Base-by-base conservation (phyloP, 108 stramenopile species). In the Nannochloropsis salina region DNA sequence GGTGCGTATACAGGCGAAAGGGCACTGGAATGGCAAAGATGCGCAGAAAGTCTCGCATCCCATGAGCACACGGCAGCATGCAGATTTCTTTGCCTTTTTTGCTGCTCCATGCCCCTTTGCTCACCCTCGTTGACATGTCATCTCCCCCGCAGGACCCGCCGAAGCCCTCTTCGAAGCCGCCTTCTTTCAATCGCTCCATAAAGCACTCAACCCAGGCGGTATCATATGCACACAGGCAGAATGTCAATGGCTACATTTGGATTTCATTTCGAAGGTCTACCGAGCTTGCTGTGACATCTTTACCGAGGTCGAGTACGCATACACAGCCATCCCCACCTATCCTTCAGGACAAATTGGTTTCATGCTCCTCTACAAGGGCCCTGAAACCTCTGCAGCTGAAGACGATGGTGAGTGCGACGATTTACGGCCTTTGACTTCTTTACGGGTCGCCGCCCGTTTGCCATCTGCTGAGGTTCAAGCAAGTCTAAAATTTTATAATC, bases 301-400 rank as follows among this genome's bases (percentile, higher is more conserved):
- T 42, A 44, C 22, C 81, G 22, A 81, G 31, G 97, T 97, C 44
- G 96, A 97, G 81, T 99, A 98, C 88, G 97, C 97, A 8, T 98
- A 95, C 90, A 97, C 96, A n/a, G 95, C 95, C 31, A 95, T 99
- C 81, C 99, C 99, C 9, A 97, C 97, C 31, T 98, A 99, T 89
- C 99, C 99, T 5, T 94, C 93, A 31, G 99, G 99, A 5, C 97
- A 98, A 90, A 99, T 99, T 89, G 99, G 98, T 1, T 97, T 98
- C 87, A 93, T 98, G 44, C 80, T 99, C 74, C 95, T 94, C n/a
- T 94, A 93, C 83, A 96, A 95, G 8, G 84, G 91, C 44, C 80
- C 86, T 44, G n/a, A 83, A 86, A 87, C 86, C 86, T 43, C 44
- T 9, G 85, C 9, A 86, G 83, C 79, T 61, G 22, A 80, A 21